phyloP scores from a whole-genome alignment of 2,329 filamentous ascomycete genomes.

The Lachnellula arida region DNA sequence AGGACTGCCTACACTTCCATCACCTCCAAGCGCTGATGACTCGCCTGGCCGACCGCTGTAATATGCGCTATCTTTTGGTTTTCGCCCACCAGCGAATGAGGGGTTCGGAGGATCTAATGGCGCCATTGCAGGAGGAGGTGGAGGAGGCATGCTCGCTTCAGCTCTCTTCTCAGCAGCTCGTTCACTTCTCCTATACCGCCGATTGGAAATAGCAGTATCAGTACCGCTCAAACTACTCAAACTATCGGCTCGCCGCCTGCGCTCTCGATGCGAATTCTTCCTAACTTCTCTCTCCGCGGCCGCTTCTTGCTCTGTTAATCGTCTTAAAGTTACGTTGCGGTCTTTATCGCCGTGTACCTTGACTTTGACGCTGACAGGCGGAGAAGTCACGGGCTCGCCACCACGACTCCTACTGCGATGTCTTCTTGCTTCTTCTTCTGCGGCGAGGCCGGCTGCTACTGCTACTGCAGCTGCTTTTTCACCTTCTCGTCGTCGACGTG shows the following conservation, averaged over 20 bases:
- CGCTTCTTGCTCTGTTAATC: constrained; percentile 57
- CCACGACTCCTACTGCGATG: constrained; percentile 20
- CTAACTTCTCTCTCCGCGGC: constrained; percentile 34
- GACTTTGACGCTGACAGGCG: constrained; percentile 53
- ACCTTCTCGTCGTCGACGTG: constrained; percentile 42
- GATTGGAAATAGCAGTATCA: constrained; percentile 44
- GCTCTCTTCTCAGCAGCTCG: constrained; percentile 37
- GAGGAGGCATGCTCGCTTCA: constrained; percentile 9
- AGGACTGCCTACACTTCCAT: constrained; percentile 23
- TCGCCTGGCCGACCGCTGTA: constrained; percentile 46
- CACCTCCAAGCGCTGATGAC: constrained; percentile 30
- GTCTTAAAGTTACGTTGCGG: constrained; percentile 56
- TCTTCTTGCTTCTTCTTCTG: constrained; percentile 39
- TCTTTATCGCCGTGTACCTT: constrained; percentile 57
- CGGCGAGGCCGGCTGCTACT: constrained; percentile 41
- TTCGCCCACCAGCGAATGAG: constrained; percentile 48
- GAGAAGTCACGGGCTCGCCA: constrained; percentile 33
- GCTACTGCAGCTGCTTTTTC: constrained; percentile 43
- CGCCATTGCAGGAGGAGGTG: constrained; percentile 26
- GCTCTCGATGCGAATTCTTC: constrained; percentile 31
- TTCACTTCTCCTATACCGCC: constrained; percentile 53
- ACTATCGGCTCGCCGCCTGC: constrained; percentile 44
- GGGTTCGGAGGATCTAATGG: constrained; percentile 52
- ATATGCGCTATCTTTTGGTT: constrained; percentile 57
- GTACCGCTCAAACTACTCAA: constrained; percentile 52